Evolutionary conservation across 805 yeast species (phyloP), one percentile per base, ranked within the genome.

Genomic region (Ogataea populi-albae): DNA sequence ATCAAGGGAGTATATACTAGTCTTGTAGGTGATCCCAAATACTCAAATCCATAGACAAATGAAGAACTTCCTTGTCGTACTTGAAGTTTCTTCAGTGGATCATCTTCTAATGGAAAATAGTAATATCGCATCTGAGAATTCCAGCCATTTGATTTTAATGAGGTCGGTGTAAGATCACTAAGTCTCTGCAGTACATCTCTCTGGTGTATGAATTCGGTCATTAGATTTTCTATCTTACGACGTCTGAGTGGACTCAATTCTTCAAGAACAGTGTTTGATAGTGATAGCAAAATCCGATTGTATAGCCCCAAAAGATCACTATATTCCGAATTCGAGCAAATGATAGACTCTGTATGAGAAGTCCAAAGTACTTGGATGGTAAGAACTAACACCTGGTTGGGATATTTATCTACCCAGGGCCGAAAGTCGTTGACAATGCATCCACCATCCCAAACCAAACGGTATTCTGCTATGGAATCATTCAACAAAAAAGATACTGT

Each of bases 1-100:
- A 85, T 68, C 14, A 86, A 64, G 1, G 91, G 86, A 0, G 97
- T 91, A 36, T 75, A 71, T 0, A 91, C 94, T 16, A 89, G 63
- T 36, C 79, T 71, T 14, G 81, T 85, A 3, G 81, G 79, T 1
- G 77, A 66, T 0, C 96, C 97, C 6, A 80, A 66, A 46, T 86
- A 91, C 50, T 88, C 96, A 55, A 75, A 86, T 0, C 95, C 95
- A 52, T 91, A 91, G 1, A 17, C 34, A 35, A 81, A 72, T 0
- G 50, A 39, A 9, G 75, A 65, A 12, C 71, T 62, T 3, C 79
- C 74, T 34, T 79, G 86, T n/a, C 50, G 55, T 0, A 88, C 68
- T 1, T 30, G 45, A 4, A 86, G 52, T 7, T 35, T 26, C 8
- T 25, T 17, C 2, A 19, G 11, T 29, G 12, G 6, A 9, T 70